Percentiles rank a stretch among this genome's conserved stretches.
phyloP scores from a whole-genome alignment of 2,329 filamentous ascomycete species.

The Paraphoma chrysanthemicola region DNA sequence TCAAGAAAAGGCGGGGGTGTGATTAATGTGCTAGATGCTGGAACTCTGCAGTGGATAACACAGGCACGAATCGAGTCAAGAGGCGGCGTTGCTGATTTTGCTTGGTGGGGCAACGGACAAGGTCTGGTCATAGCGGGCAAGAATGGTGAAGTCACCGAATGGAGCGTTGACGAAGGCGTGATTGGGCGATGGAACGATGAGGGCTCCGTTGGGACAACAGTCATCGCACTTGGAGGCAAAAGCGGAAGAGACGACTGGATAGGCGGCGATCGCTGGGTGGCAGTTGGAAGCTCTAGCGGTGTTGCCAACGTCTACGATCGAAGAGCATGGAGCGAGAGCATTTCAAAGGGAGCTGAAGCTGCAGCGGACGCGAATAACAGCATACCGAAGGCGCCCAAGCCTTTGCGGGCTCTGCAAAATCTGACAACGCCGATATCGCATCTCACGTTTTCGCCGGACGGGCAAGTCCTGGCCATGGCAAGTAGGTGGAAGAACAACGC shows the following conservation, averaged over 20 bases:
- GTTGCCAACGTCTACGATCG: slow-evolving; percentile 96
- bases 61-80: slow-evolving; percentile 82
- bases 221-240: slow-evolving; percentile 77
- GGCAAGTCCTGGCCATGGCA: slow-evolving; percentile 85
- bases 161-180: slow-evolving; percentile 74
- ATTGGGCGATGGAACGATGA: slow-evolving; percentile 88
- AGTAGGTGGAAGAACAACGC: slow-evolving; percentile 90
- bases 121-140: slow-evolving; percentile 84
- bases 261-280: slow-evolving; percentile 87
- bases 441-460: slow-evolving; percentile 83
- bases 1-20: slow-evolving; percentile 85
- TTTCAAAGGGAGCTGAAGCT: slow-evolving; percentile 6
- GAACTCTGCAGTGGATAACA: slow-evolving; percentile 85
- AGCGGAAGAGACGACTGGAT: slow-evolving; percentile 65
- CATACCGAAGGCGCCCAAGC: slow-evolving; percentile 73
- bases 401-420: slow-evolving; percentile 78
- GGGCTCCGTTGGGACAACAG: slow-evolving; percentile 84
- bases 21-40: slow-evolving; percentile 82
- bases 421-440: slow-evolving; percentile 84
- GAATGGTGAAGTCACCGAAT: slow-evolving; percentile 91
- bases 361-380: slow-evolving; percentile 46
- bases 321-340: slow-evolving; percentile 61
- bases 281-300: slow-evolving; percentile 83
- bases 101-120: slow-evolving; percentile 87
- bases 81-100: slow-evolving; percentile 87